Percentiles rank a stretch among this genome's conserved stretches.
Conservation (phyloP, 805 yeast genomes). For the Kazachstania africana region DNA sequence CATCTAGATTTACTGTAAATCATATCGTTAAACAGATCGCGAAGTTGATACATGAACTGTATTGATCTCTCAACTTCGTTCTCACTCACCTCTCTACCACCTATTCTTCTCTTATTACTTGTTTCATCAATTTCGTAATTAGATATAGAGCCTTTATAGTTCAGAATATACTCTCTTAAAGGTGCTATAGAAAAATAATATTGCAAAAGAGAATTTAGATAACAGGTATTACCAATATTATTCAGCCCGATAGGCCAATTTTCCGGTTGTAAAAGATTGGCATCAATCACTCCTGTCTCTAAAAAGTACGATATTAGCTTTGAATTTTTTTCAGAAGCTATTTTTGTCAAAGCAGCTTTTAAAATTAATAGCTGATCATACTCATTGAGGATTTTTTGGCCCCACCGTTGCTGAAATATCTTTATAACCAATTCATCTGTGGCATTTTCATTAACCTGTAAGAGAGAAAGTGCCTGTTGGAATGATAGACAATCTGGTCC, state of each 20-base stretch:
- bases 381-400: constrained; percentile 11
- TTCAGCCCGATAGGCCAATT: constrained; percentile 86
- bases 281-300: constrained; percentile 50
- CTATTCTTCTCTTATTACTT: constrained; percentile 51
- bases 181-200: constrained; percentile 83
- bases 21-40: constrained; percentile 59
- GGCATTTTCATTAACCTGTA: constrained; percentile 41
- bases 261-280: constrained; percentile 45
- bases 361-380: constrained; percentile 42
- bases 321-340: constrained; percentile 46
- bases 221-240: constrained; percentile 94
- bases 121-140: too few relatives aligned
- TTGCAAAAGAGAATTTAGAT: constrained; percentile 80
- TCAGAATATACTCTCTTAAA: constrained; percentile 51
- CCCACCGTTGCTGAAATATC: constrained; percentile 24
- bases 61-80: constrained; percentile 70
- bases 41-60: constrained; percentile 66
- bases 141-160: constrained; percentile 37
- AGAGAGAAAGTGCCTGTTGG: constrained; percentile 34
- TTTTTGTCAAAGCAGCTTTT: constrained; percentile 43
- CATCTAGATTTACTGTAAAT: constrained; percentile 49
- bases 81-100: constrained; percentile 75
- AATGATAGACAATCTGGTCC: constrained; percentile 18
- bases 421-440: constrained; percentile 37
- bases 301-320: constrained; percentile 45